Base-by-base conservation (phyloP, 1,284 basidiomycete species). In the Neonothopanus nambi region DNA sequence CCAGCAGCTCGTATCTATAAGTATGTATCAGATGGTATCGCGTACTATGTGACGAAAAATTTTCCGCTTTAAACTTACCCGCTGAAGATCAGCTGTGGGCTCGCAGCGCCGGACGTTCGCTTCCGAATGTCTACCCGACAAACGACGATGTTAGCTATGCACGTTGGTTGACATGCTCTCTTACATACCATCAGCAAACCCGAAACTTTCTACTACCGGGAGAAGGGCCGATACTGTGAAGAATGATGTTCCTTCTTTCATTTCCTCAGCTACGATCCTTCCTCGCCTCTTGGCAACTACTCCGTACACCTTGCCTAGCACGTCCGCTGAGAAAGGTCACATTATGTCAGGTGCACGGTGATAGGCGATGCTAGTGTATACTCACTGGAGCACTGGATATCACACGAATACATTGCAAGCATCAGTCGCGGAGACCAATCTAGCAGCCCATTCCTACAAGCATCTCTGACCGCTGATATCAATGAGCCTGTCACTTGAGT, bases 341-440 rank as follows among this genome's bases (percentile, higher is more conserved):
- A 35, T 40, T 41, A 39, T 33, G 30, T 23, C 9, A 35, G 35
- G 53, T 33, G 30, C 9, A 9, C 30, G 21, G 12, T 37, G 21
- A 26, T 52, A 30, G 35, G 30, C 30, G 15, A 40, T 40, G 23
- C 17, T 11, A 13, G 30, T 33, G 30, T 53, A 48, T 24, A 77
- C 90, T 70, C 67, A 95, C 95, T 94, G 8, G 95, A 95, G 1
- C 95, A 93, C 74, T 98, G 97, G 57, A 99, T 98, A 67, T 99
- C 95, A 72, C 97, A 99, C 5, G 90, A 89, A 72, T 99, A 99
- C 93, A 98, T 98, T 1, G 97, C 97, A 52, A 99, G 77, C 87
- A 97, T 93, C 61, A 99, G 80, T 39, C 97, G 82, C 15, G 97
- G 97, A 7, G 94, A 97, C 97, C 97, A 99, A 70, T 99, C 97